Evolutionary conservation across 192 early-diverging fungal species (phyloP).

Genomic region (Podila epigama): DNA sequence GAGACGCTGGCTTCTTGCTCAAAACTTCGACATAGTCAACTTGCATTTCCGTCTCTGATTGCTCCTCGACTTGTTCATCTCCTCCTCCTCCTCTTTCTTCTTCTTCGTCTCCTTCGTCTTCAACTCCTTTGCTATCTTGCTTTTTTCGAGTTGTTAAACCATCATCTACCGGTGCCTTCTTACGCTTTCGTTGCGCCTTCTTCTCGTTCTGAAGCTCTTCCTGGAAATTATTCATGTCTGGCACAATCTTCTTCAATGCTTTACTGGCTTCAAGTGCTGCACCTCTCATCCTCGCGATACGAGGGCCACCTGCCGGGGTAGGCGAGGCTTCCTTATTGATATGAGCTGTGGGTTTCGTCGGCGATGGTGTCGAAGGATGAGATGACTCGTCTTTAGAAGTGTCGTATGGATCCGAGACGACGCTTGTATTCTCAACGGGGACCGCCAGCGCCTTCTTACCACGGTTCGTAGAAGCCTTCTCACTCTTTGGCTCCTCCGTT

Average conservation of each 20-base stretch:
- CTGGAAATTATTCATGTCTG: conserved; percentile 45
- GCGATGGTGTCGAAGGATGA: background rate
- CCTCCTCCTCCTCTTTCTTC: background rate
- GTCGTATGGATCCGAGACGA: too few species aligned
- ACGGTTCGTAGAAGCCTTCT: too few species aligned
- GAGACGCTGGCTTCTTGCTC: background rate
- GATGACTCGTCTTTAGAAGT: background rate
- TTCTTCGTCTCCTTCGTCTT: conserved; percentile 23
- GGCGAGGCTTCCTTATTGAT: background rate
- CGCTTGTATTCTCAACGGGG: too few species aligned
- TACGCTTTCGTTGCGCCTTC: conserved; percentile 18
- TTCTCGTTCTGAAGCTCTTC: conserved; percentile 56
- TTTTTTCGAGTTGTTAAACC: too few species aligned
- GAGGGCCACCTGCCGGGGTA: background rate
- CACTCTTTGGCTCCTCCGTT: too few species aligned
- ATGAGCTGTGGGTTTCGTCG: background rate
- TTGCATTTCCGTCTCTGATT: conserved; percentile 12
- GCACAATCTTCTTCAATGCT: conserved; percentile 36
- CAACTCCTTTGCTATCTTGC: conserved; percentile 30
- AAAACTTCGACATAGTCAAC: background rate
- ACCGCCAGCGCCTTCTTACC: too few species aligned
- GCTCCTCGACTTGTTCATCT: background rate
- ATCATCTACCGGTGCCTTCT: background rate
- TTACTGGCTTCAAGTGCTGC: conserved; percentile 33
- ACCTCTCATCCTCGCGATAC: conserved; percentile 16